Conservation (phyloP, 164 flowering plant genomes). For the Tetrastigma voinierianum region DNA sequence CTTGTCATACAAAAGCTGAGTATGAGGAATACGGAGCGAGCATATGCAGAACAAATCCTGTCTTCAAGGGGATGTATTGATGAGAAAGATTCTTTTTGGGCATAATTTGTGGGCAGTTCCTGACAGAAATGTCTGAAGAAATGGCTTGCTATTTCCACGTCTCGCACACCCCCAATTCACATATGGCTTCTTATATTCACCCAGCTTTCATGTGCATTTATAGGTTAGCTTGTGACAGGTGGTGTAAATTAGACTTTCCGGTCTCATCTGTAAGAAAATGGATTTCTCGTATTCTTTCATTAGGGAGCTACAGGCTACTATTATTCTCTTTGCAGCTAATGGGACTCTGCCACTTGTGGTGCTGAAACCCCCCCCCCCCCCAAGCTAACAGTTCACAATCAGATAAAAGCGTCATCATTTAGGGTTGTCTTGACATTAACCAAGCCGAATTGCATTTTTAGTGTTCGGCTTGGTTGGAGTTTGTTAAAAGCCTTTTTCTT, state of each 20-base stretch:
- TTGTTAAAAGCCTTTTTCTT: neutral
- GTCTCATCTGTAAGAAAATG: constrained; percentile 17
- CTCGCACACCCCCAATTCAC: constrained; percentile 1
- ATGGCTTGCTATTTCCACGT: neutral
- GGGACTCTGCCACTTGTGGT: constrained; percentile 6
- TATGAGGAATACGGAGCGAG: constrained; percentile 98
- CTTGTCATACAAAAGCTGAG: constrained; percentile 97
- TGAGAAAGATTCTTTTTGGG: constrained; percentile 14
- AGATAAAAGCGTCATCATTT: constrained; percentile 5
- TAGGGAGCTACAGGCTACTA: constrained; percentile 11
- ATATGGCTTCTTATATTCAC: constrained; percentile 1
- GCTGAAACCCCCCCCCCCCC: constrained; percentile 1
- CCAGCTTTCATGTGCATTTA: constrained; percentile 7
- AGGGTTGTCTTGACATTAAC: constrained; percentile 5
- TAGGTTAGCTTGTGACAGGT: constrained; percentile 11
- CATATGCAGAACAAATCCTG: constrained; percentile 94
- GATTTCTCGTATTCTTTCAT: constrained; percentile 26
- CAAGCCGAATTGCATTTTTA: constrained; percentile 29
- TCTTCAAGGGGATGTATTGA: constrained; percentile 93
- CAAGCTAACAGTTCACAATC: neutral
- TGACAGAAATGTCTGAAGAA: neutral
- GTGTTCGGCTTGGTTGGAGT: constrained; percentile 29
- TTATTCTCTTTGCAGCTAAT: constrained; percentile 5
- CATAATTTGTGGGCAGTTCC: constrained; percentile 5
- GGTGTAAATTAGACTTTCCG: constrained; percentile 27